A percentile compares a stretch with the other conserved stretches of the same genome.
Evolutionary conservation across 345 rosid genomes (phyloP).

Genomic region (Microcos paniculata): DNA sequence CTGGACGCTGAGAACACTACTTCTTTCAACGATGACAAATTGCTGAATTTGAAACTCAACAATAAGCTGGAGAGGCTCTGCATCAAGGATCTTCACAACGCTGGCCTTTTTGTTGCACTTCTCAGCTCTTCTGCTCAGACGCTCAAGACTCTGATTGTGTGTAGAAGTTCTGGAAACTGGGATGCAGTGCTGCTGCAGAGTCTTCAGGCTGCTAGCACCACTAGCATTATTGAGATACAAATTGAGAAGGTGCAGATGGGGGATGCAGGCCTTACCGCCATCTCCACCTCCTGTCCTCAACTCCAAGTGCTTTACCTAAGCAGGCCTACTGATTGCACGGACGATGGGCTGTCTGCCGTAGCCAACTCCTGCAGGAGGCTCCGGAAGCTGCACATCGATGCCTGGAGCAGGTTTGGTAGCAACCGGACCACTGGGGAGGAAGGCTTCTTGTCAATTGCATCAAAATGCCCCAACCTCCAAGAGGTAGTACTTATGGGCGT

Average conservation of each 20-base stretch:
- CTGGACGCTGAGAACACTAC: no score
- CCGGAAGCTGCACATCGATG: slow-evolving; percentile 45
- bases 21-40: no score
- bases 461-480: slow-evolving; percentile 27
- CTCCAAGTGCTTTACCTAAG: slow-evolving; percentile 38
- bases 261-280: slow-evolving; percentile 37
- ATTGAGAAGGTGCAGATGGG: slow-evolving; percentile 45
- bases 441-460: slow-evolving; percentile 28
- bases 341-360: slow-evolving; percentile 37
- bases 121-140: slow-evolving; percentile 17
- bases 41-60: no score
- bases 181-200: slow-evolving; percentile 31
- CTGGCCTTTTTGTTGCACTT: slow-evolving; percentile 37
- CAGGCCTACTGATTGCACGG: slow-evolving; percentile 40
- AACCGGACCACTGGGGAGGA: slow-evolving; percentile 34
- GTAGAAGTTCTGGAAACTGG: no score
- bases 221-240: slow-evolving; percentile 37
- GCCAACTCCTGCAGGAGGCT: slow-evolving; percentile 36
- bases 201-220: neutral
- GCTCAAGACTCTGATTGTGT: no score
- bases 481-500: slow-evolving; percentile 46
- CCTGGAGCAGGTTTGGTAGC: slow-evolving; percentile 42
- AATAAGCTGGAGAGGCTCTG: no score
- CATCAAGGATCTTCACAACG: slow-evolving; percentile 47
- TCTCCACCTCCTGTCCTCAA: slow-evolving; percentile 31